Evolutionary conservation across 257 asterid genomes (phyloP), one percentile per base, ranked within the genome.

Genomic region (Solanum pinnatisectum): DNA sequence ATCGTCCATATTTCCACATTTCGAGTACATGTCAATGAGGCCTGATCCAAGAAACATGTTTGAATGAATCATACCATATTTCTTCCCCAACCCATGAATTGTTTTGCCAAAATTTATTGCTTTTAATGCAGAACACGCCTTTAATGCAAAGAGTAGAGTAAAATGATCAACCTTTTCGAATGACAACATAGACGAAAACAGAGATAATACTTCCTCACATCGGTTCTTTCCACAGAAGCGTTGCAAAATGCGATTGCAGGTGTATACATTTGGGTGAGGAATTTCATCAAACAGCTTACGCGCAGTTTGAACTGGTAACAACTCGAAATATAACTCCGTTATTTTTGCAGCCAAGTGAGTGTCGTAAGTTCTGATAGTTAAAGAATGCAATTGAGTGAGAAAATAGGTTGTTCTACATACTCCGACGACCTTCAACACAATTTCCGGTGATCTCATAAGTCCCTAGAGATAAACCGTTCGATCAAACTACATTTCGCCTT

Each of bases 251-350:
- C 89, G 74, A 88, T 93, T 95, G 92, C 93, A 94, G 56, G 87
- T 67, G 49, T 36, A 83, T 23, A 82, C 46, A 85, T 79, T 89
- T 86, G 91, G 86, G 1, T 87, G 85, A 76, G 96, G 94, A 90
- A 86, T 94, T 94, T 94, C 99, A 30, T 94, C 98, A 90, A 96
- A 93, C 95, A 96, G 86, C 33, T 95, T 93, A 89, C 93, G 92
- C 5, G 89, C 89, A 20, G 89, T 86, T 33, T 71, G 65, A 16
- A 70, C 20, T 3, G 87, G 79, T 18, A 89, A 37, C 70, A 90
- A 87, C 18, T 89, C 85, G 2, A 88, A 40, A 12, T 90, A 92
- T 0, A 88, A 35, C 68, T 88, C 60, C 59, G 87, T 84, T 60
- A 93, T 90, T 70, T 89, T 91, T 12, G 90, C 90, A 5, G 92